These are phyloP conservation scores for Globisporangium spiculum DNA, from an alignment of 352 stramenopile species.

Conservation along the genomic window DNA sequence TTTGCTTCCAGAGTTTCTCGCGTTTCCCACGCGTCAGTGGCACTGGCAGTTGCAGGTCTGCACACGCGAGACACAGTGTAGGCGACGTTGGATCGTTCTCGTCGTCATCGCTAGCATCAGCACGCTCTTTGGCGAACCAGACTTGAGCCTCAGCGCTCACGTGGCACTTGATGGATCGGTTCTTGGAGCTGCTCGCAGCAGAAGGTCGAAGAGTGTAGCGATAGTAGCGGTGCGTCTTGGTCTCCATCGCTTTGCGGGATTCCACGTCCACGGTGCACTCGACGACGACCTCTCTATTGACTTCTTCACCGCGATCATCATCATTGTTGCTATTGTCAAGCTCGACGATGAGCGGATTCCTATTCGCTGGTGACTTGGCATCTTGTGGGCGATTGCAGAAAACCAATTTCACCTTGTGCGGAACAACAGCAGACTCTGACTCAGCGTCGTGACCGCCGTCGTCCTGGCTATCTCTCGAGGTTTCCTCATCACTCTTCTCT, in stretches of 20 bases:
- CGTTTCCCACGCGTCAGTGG: neutral
- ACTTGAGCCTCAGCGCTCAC: conserved; percentile 34
- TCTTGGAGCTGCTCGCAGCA: neutral
- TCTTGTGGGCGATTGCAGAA: conserved; percentile 31
- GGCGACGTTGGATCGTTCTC: neutral
- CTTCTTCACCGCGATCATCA: neutral
- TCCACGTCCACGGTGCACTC: conserved; percentile 42
- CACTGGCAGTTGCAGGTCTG: conserved; percentile 40
- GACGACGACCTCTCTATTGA: conserved; percentile 25
- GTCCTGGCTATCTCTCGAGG: neutral
- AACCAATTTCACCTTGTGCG: conserved; percentile 34
- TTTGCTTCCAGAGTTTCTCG: conserved; percentile 68
- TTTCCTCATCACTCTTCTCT: neutral
- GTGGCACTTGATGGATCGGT: conserved; percentile 26
- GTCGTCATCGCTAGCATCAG: neutral
- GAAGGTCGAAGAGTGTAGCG: conserved; percentile 44
- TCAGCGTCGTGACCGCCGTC: conserved; percentile 16
- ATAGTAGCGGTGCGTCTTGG: conserved; percentile 50
- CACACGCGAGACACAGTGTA: conserved; percentile 31
- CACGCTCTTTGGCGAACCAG: conserved; percentile 26
- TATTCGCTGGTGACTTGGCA: conserved; percentile 11
- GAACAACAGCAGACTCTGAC: conserved; percentile 13
- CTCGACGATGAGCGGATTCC: conserved; percentile 67
- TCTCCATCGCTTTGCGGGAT: conserved; percentile 53
- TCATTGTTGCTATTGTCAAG: conserved; percentile 35